These are phyloP conservation scores for Cyclocybe cylindracea DNA, from an alignment of 768 basidiomycete genomes.

Conservation along the genomic window DNA sequence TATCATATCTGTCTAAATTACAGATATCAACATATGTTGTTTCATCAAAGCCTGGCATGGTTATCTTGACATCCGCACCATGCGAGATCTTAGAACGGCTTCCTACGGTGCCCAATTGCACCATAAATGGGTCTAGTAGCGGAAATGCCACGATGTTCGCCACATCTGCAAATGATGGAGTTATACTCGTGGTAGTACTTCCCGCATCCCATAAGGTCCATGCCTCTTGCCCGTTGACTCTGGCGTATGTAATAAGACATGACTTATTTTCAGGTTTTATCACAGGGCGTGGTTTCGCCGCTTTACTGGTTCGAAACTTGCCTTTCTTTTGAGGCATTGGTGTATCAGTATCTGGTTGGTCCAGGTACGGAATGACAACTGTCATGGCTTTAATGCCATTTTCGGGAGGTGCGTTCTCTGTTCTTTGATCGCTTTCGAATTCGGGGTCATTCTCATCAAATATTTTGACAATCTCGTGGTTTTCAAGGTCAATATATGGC, in stretches of 20 bases:
- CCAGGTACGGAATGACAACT: too few relatives aligned
- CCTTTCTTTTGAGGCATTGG: too few relatives aligned
- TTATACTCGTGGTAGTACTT: constrained; percentile 20
- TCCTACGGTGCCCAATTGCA: constrained; percentile 33
- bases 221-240: constrained; percentile 7
- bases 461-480: too few relatives aligned
- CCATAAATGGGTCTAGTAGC: constrained; percentile 11
- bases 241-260: constrained; percentile 11
- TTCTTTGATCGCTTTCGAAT: too few relatives aligned
- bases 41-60: not conserved
- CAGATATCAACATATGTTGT: constrained; percentile 30
- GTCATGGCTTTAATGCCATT: too few relatives aligned
- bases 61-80: constrained; percentile 17
- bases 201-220: constrained; percentile 24
- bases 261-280: constrained; percentile 10
- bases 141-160: constrained; percentile 9
- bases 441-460: too few relatives aligned
- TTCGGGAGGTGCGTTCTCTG: too few relatives aligned
- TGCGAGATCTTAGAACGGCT: constrained; percentile 28
- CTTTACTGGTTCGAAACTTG: too few relatives aligned
- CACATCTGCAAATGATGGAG: constrained; percentile 14
- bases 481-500: too few relatives aligned
- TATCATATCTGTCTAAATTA: constrained; percentile 37
- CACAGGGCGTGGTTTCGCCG: not conserved
- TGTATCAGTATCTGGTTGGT: too few relatives aligned